Evolutionary conservation across 192 early-diverging fungal genomes (phyloP), one percentile per base, ranked within the genome.

Genomic region (Coemansia sp.): DNA sequence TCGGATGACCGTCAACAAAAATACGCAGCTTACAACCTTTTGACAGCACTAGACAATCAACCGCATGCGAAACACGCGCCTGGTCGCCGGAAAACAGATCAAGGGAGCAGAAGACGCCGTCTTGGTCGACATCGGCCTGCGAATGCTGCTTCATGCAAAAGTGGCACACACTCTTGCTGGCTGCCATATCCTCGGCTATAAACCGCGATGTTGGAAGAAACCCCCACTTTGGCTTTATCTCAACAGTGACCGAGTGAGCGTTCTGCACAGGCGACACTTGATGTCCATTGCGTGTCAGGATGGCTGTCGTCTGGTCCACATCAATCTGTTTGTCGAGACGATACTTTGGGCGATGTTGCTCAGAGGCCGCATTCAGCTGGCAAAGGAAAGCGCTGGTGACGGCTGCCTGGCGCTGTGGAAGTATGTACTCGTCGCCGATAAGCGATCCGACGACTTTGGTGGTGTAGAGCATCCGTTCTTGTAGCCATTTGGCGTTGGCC

Each of bases 221-320:
- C 16, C 88, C 90, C 89, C 90, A 92, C 61, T 92, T 92, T 59
- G 90, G 90, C 86, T 89, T 89, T 19, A 89, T 76, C 61, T 89
- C 88, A 6, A 88, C 73, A 4, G 84, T 75, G 7, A 85, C 55
- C 9, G 70, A 42, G 16, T 70, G 73, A 16, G 45, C 22, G 4
- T 17, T 22, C 57, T 12, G 58, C 19, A 55, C 19, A 17, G 38
- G 45, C 5, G 51, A 17, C 32, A 78, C 70, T 17, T 50, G 32
- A 0, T 84, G 80, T 65, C 87, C 75, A 64, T 88, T 86, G 16
- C 71, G 67, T 40, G 74, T 77, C 41, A 90, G 55, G 2, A 86
- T 67, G 2, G 71, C 87, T 11, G 76, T 58, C 2, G 41, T 46
- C 54, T 88, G 88, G 0, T 48, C 38, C 17, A 40, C 6, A 57